Percentiles rank a stretch among this genome's conserved stretches.
Conservation (phyloP, 176 grass and related monocot genomes). For the Lolium rigidum region DNA sequence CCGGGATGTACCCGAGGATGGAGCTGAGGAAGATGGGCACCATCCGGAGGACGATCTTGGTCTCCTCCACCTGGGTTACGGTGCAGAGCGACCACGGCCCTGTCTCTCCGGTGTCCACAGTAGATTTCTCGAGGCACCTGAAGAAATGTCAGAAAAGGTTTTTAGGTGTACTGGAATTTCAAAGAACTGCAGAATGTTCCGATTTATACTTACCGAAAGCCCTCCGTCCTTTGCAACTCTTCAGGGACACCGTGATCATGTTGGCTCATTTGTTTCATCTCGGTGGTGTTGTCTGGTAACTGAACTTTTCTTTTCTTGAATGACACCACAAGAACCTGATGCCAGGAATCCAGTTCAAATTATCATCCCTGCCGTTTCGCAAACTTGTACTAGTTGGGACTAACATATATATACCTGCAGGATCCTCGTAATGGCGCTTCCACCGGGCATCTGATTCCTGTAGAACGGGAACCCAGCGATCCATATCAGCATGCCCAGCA, state of each 20-base stretch:
- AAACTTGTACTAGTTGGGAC: not conserved
- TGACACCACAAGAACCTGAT: constrained; percentile 69
- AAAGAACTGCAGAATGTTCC: too few relatives aligned
- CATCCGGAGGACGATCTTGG: constrained; percentile 80
- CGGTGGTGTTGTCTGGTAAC: constrained; percentile 43
- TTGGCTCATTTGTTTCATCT: constrained; percentile 36
- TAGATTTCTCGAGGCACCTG: constrained; percentile 79
- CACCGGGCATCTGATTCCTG: constrained; percentile 61
- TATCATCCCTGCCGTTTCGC: not conserved
- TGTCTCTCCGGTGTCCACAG: constrained; percentile 36
- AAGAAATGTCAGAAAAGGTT: not conserved
- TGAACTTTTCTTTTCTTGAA: constrained; percentile 67
- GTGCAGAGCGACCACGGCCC: constrained; percentile 68
- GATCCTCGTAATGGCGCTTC: constrained; percentile 76
- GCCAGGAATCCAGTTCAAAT: not conserved
- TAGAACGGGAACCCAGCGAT: constrained; percentile 64
- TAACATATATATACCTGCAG: constrained; percentile 57
- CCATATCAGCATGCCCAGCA: constrained; percentile 56
- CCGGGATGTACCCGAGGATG: constrained; percentile 60
- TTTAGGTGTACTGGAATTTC: not conserved
- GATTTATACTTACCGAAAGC: constrained; percentile 56
- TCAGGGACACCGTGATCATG: constrained; percentile 32
- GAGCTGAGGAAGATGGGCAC: constrained; percentile 79
- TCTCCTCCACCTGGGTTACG: constrained; percentile 78
- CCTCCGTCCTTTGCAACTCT: constrained; percentile 52